These are phyloP conservation scores for Arthonia radiata DNA, from an alignment of 495 filamentous ascomycete species.

Conservation along the genomic window DNA sequence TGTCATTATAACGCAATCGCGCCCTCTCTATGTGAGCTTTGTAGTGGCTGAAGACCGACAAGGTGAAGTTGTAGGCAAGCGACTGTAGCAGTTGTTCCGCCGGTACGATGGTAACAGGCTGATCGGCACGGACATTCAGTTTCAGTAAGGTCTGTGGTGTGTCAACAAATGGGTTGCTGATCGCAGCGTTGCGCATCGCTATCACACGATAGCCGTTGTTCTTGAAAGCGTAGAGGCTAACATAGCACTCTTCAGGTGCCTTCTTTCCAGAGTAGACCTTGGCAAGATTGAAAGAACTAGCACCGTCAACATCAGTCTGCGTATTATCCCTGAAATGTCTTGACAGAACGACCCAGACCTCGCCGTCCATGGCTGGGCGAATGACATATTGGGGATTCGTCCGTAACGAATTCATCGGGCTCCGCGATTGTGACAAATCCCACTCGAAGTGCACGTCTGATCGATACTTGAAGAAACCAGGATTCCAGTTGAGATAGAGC, in stretches of 20 bases:
- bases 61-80: conserved; percentile 49
- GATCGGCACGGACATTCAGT: conserved; percentile 32
- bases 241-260: conserved; percentile 42
- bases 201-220: conserved; percentile 49
- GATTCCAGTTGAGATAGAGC: conserved; percentile 94
- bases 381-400: conserved; percentile 69
- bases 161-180: conserved; percentile 67
- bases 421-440: conserved; percentile 36
- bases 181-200: conserved; percentile 36
- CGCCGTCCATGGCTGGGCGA: conserved; percentile 25
- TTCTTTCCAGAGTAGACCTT: conserved; percentile 14
- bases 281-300: conserved; percentile 12
- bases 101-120: conserved; percentile 52
- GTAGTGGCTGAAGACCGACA: conserved; percentile 64
- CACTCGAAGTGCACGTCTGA: conserved; percentile 82
- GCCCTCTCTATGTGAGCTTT: too few relatives aligned
- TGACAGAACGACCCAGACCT: conserved; percentile 62
- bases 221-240: conserved; percentile 60
- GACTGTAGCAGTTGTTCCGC: conserved; percentile 52
- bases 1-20: too few relatives aligned
- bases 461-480: conserved; percentile 49
- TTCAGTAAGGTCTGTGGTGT: conserved; percentile 75
- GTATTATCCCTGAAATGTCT: conserved; percentile 39
- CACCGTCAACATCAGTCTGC: conserved; percentile 17
- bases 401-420: conserved; percentile 33